These are phyloP conservation scores for Tulasnella calospora DNA, from an alignment of 768 basidiomycete species.

Conservation along the genomic window DNA sequence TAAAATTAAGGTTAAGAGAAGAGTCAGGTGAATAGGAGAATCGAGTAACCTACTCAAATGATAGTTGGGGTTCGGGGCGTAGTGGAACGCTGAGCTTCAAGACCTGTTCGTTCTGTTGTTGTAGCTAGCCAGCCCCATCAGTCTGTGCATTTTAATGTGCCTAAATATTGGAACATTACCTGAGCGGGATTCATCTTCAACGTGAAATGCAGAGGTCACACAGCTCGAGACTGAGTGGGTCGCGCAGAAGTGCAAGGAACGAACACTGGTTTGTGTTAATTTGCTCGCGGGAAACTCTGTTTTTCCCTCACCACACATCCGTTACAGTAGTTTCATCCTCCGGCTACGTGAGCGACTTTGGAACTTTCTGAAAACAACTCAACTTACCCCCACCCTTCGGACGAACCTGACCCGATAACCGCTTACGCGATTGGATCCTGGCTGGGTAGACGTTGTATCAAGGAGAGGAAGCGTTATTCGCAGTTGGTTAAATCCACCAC, in stretches of 20 bases:
- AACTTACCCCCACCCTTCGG: not conserved
- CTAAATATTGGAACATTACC: not conserved
- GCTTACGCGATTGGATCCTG: too few species aligned
- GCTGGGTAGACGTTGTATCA: too few species aligned
- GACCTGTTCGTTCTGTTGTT: constrained; percentile 1
- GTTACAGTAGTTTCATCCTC: too few species aligned
- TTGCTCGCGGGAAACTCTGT: not conserved
- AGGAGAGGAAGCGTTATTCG: not conserved
- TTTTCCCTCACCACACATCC: too few species aligned
- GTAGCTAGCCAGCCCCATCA: not conserved
- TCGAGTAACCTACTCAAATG: not conserved
- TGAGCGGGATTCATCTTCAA: not conserved
- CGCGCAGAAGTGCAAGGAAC: not conserved
- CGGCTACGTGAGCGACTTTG: not conserved
- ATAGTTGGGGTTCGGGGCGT: not conserved
- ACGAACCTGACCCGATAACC: not conserved
- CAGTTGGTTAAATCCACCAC: not conserved
- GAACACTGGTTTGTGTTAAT: not conserved
- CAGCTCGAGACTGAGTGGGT: not conserved
- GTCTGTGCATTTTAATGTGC: not conserved
- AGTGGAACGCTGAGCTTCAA: not conserved
- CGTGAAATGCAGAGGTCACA: not conserved
- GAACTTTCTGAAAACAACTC: not conserved
- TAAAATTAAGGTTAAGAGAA: not conserved
- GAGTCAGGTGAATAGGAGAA: not conserved